Base-by-base conservation (phyloP, 1,284 basidiomycete genomes). In the Uromyces viciae-fabae region DNA sequence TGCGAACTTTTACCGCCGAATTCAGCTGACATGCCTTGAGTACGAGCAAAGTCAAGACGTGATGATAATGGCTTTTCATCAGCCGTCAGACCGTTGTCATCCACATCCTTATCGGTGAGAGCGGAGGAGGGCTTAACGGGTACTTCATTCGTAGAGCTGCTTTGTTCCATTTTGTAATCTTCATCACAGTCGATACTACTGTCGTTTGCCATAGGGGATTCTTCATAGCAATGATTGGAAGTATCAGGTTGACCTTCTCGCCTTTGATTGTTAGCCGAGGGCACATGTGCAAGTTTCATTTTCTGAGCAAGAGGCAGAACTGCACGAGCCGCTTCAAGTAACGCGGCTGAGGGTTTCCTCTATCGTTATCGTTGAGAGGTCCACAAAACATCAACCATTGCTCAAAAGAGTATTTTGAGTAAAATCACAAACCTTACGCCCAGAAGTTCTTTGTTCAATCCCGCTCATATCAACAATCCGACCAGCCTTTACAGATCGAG, bases 401-500 rank as follows among this genome's bases (percentile, higher is more conserved):
- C 62, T 62, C 8, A 54, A 42, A 69, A 78, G 19, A 56, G 52
- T 69, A 56, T 49, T 36, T 36, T 14, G 43, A 49, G 25, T 33
- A 38, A 56, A 52, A 31, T 7, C 14, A 66, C 60, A 58, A 38
- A 81, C 78, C 43, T 74, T 81, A 3, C 78, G 78, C 49, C 78
- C 71, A 36, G 78, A 81, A 36, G 78, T 81, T 31, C 78, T 52
- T 68, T 81, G 69, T 64, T 81, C 78, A 68, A 81, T 52, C 46
- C 56, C 40, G 66, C 69, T 74, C 43, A 73, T 69, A 62, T 74
- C 71, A 15, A 73, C 60, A 40, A 62, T 22, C 60, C 78, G 68
- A 33, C 78, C 78, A 81, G 78, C 78, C 42, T 81, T 81, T 22
- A 73, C 54, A 11, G 78, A 81, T 49, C 78, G 78, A 81, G 68